A percentile compares a stretch with the other conserved stretches of the same genome.
Evolutionary conservation across 1,284 basidiomycete genomes (phyloP).

Genomic region (Ustilago trichophora): DNA sequence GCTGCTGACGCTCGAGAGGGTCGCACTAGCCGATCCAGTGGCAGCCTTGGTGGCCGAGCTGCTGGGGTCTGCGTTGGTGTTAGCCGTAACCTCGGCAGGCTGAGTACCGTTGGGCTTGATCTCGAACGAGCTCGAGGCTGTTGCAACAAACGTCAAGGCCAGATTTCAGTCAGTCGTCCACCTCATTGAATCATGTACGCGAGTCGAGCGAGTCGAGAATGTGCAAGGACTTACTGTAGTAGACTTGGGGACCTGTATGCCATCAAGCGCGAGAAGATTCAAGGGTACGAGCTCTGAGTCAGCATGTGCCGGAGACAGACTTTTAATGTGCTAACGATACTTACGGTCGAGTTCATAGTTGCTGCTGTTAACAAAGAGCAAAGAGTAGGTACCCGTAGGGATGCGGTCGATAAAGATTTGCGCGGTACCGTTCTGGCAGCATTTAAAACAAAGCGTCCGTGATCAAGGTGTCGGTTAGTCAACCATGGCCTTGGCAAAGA

Average conservation of each 20-base stretch:
- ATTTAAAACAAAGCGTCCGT: background rate
- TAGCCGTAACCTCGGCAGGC: slow-evolving; percentile 42
- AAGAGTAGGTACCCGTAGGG: slow-evolving; percentile 41
- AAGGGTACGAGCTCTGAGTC: no score
- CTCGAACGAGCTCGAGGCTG: slow-evolving; percentile 35
- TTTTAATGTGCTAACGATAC: no score
- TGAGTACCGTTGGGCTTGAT: slow-evolving; percentile 49
- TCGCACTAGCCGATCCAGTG: slow-evolving; percentile 29
- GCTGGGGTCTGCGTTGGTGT: slow-evolving; percentile 43
- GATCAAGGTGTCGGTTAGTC: background rate
- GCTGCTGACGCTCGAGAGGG: slow-evolving; percentile 17
- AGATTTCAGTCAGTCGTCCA: background rate
- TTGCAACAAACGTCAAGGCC: background rate
- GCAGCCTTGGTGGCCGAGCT: slow-evolving; percentile 33
- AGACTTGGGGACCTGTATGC: slow-evolving; percentile 35
- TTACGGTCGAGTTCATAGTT: slow-evolving; percentile 46
- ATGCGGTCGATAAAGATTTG: slow-evolving; percentile 51
- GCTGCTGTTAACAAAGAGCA: slow-evolving; percentile 55
- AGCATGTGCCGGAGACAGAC: no score
- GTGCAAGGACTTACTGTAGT: slow-evolving; percentile 39
- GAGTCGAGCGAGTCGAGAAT: no score
- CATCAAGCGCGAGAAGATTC: background rate
- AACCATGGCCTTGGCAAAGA: background rate
- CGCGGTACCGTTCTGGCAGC: slow-evolving; percentile 32
- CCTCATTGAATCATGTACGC: no score